These are phyloP conservation scores for Ophiocordyceps unilateralis DNA, from an alignment of 2,329 filamentous ascomycete species.

Conservation along the genomic window DNA sequence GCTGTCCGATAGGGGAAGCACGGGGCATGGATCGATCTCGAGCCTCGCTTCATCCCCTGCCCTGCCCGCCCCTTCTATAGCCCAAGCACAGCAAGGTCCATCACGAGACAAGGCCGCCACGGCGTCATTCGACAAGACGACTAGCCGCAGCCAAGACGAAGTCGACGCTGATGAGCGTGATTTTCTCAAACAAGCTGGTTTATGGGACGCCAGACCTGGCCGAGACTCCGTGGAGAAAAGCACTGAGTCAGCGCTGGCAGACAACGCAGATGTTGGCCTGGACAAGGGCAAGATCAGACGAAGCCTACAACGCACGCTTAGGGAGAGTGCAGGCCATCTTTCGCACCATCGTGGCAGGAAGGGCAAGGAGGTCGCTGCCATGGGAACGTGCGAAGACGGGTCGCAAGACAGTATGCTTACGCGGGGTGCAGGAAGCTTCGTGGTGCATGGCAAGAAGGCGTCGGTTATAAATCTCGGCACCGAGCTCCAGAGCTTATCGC, in stretches of 20 bases:
- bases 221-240: slow-evolving; percentile 15
- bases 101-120: slow-evolving; percentile 7
- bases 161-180: slow-evolving; percentile 52
- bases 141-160: slow-evolving; percentile 19
- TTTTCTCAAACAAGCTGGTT: slow-evolving; percentile 48
- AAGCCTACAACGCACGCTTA: slow-evolving; percentile 75
- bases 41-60: slow-evolving; percentile 13
- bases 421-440: slow-evolving; percentile 75
- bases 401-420: slow-evolving; percentile 50
- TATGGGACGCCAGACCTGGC: slow-evolving; percentile 28
- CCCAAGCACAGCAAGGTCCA: slow-evolving; percentile 5
- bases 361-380: slow-evolving; percentile 39
- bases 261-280: slow-evolving; percentile 24
- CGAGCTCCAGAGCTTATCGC: slow-evolving; percentile 66
- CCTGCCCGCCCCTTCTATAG: slow-evolving; percentile 8
- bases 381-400: slow-evolving; percentile 17
- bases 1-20: slow-evolving; percentile 8
- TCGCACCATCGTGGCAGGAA: slow-evolving; percentile 57
- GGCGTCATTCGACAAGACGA: slow-evolving; percentile 4
- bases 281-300: slow-evolving; percentile 58
- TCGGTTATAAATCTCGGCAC: slow-evolving; percentile 91
- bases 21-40: slow-evolving; percentile 14
- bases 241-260: slow-evolving; percentile 18
- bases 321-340: slow-evolving; percentile 56
- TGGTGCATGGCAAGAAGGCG: slow-evolving; percentile 93